Conservation (phyloP, 805 yeast genomes). For the Schwanniomyces yamadae region DNA sequence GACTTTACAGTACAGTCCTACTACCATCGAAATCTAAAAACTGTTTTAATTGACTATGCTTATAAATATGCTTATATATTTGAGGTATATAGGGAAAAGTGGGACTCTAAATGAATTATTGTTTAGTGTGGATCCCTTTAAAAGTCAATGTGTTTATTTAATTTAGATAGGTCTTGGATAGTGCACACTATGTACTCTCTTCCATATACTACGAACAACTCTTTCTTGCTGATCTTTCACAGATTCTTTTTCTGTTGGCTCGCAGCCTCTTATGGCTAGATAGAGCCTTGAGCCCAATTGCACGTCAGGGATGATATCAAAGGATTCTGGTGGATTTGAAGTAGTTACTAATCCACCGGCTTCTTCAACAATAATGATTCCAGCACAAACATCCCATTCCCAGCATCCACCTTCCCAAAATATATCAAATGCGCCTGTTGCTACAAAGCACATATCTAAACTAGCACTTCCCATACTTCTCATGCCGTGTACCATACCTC, state of each 20-base stretch:
- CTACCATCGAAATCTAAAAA: too few species aligned
- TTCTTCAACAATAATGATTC: slow-evolving; percentile 12
- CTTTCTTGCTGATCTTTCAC: slow-evolving; percentile 10
- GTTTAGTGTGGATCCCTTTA: too few species aligned
- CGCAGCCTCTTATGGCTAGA: slow-evolving; percentile 11
- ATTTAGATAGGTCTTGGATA: slow-evolving; percentile 7
- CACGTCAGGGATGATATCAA: slow-evolving; percentile 5
- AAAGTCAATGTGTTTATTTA: neutral
- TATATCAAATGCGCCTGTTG: slow-evolving; percentile 14
- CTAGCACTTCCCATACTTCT: slow-evolving; percentile 14
- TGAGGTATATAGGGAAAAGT: too few species aligned
- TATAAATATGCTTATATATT: too few species aligned
- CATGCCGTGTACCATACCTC: slow-evolving; percentile 11
- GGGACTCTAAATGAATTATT: too few species aligned
- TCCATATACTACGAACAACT: slow-evolving; percentile 12
- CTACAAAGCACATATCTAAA: slow-evolving; percentile 14
- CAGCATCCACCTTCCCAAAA: slow-evolving; percentile 19
- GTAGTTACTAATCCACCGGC: slow-evolving; percentile 14
- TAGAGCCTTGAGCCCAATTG: slow-evolving; percentile 13
- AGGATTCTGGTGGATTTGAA: slow-evolving; percentile 10
- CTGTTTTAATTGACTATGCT: too few species aligned
- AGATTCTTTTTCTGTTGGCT: slow-evolving; percentile 7
- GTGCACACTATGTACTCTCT: slow-evolving; percentile 8
- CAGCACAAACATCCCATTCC: slow-evolving; percentile 18
- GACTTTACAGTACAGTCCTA: too few species aligned